Evolutionary conservation across 192 early-diverging fungal species (phyloP), one percentile per base, ranked within the genome.

Genomic region (Allomyces macrogynus): DNA sequence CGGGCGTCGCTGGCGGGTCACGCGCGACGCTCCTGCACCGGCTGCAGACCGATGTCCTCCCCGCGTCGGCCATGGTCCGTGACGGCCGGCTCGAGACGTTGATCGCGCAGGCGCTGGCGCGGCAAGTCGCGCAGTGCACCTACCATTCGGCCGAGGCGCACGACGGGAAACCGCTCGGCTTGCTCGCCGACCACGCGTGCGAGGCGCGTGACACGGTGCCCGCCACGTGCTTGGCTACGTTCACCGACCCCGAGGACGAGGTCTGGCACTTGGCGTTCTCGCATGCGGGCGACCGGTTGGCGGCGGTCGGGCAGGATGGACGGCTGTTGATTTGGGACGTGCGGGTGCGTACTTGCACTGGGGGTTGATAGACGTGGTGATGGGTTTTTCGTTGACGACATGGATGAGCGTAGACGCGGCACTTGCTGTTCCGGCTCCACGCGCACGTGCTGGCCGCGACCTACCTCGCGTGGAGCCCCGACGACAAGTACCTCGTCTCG

Each of bases 21-120:
- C 63, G 67, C 24, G 22, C 20, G 10, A 16, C 49, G 1, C 18
- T 67, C n/a, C 44, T 68, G 65, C 25, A 14, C 27, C 40, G 67
- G 64, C 24, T 68, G n/a, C 67, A 68, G 49, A 20, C 65, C 22
- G 66, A 65, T 3, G 27, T 43, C 23, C 24, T 68, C 24, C 43
- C 67, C 0, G 23, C 67, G 27, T 67, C 67, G 27, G 67, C 49
- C 49, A 68, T 68, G 67, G 32, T 68, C 23, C 67, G 64, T 20
- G 57, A 68, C 10, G 66, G 65, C 18, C 67, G 67, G 16, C 65
- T 68, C 10, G 66, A 68, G 42, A 68, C 66, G 10, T 24, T 68
- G 24, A 18, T 68, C 0, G 66, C 24, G 14, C 67, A 68, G 24
- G 63, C 67, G n/a, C 24, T 68, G 49, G 26, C 66, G 65, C 27